Evolutionary conservation across 2,329 filamentous ascomycete species (phyloP).

Genomic region (Juglanconis juglandina): DNA sequence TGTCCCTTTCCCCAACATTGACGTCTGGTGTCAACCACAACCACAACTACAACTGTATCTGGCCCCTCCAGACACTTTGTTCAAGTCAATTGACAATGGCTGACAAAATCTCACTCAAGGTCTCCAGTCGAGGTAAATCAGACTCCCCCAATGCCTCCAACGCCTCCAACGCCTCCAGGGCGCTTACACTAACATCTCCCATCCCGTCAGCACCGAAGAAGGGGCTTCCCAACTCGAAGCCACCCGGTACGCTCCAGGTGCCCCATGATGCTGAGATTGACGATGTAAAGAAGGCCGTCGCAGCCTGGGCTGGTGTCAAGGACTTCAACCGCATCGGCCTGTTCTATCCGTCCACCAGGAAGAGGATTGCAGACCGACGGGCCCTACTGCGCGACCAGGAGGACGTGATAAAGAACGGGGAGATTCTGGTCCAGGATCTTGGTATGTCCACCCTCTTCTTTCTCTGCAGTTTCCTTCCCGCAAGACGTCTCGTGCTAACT

Average conservation of each 20-base stretch:
- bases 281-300: slow-evolving; percentile 55
- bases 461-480: not conserved
- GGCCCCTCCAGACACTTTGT: not conserved
- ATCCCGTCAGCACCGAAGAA: slow-evolving; percentile 38
- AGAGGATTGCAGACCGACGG: slow-evolving; percentile 61
- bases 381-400: slow-evolving; percentile 48
- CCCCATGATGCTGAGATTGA: slow-evolving; percentile 53
- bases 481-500: not conserved
- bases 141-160: no score
- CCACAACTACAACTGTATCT: not conserved
- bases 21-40: not conserved
- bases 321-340: slow-evolving; percentile 63
- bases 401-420: slow-evolving; percentile 45
- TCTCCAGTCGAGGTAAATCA: slow-evolving; percentile 11
- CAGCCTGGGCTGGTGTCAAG: slow-evolving; percentile 45
- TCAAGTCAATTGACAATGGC: slow-evolving; percentile 3
- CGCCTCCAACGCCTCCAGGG: not conserved
- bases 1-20: not conserved
- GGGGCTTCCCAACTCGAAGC: slow-evolving; percentile 45
- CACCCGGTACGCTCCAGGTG: slow-evolving; percentile 50
- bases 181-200: not conserved
- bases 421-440: slow-evolving; percentile 87
- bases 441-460: slow-evolving; percentile 50
- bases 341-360: slow-evolving; percentile 57
- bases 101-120: slow-evolving; percentile 12